These are phyloP conservation scores for Aspergillus campestris DNA, from an alignment of 495 filamentous ascomycete species.

Conservation along the genomic window DNA sequence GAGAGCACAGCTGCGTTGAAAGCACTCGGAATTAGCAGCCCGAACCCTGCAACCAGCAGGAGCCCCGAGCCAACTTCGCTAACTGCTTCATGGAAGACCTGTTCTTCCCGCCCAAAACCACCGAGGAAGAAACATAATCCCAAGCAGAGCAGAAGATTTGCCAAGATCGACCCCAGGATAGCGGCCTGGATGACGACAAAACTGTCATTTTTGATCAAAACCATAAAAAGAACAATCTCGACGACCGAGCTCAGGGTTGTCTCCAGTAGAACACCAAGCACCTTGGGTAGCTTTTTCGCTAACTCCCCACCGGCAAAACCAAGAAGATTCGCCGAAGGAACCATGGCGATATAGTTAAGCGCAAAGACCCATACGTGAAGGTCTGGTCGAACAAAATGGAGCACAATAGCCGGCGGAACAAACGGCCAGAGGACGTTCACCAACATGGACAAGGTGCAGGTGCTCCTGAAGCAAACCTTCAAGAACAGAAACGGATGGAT, in stretches of 20 bases:
- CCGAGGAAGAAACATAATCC: slow-evolving; percentile 73
- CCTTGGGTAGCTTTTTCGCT: slow-evolving; percentile 69
- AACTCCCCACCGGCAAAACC: slow-evolving; percentile 80
- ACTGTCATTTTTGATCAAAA: slow-evolving; percentile 42
- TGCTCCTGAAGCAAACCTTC: slow-evolving; percentile 50
- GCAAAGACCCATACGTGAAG: slow-evolving; percentile 57
- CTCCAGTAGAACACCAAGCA: slow-evolving; percentile 68
- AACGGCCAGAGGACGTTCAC: slow-evolving; percentile 71
- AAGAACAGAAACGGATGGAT: slow-evolving; percentile 54
- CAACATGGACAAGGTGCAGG: slow-evolving; percentile 44
- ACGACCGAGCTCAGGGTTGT: slow-evolving; percentile 70
- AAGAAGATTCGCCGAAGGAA: slow-evolving; percentile 79
- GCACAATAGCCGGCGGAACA: slow-evolving; percentile 56
- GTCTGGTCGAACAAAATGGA: slow-evolving; percentile 56
- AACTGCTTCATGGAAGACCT: slow-evolving; percentile 65
- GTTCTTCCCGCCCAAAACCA: slow-evolving; percentile 55
- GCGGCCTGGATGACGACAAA: slow-evolving; percentile 72
- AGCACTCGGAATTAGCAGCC: slow-evolving; percentile 72
- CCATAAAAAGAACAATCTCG: slow-evolving; percentile 77
- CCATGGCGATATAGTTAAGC: slow-evolving; percentile 73
- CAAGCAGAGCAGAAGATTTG: slow-evolving; percentile 67
- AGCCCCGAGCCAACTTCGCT: slow-evolving; percentile 76
- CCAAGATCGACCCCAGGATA: slow-evolving; percentile 72
- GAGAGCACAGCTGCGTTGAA: slow-evolving; percentile 56
- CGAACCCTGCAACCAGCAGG: slow-evolving; percentile 73